Evolutionary conservation across 148 eudicot species (phyloP), one percentile per base, ranked within the genome.

Genomic region (Vaccinium macrocarpon): DNA sequence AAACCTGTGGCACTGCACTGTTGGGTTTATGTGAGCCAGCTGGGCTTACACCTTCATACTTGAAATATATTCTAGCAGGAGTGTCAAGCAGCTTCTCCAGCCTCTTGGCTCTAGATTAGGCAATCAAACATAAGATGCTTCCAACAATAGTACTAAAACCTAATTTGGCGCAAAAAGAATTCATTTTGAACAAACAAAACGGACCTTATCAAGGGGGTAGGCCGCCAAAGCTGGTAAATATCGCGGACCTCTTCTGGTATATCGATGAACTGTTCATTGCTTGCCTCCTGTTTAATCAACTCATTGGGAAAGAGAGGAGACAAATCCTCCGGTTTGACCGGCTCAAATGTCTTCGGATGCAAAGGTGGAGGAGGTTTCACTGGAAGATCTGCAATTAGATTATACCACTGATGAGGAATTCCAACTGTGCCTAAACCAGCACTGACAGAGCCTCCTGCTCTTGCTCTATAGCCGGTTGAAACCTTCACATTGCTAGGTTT

Each of bases 11-110:
- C 48, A 96, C 96, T 0, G 99, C 93, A 70, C 92, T 94, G 90
- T 96, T 96, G 6, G 99, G 94, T 80, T 96, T 96, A 76, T 96
- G 99, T 6, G 99, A 96, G 50, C 99, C 99, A 83, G 99, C 98
- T 25, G 99, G 99, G 90, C 99, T 96, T 13, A 50, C 97, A 72
- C 99, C 99, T 91, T 96, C 99, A 75, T 96, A 94, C 89, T 96
- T 96, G 91, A 91, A 96, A 79, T 96, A 96, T 23, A 96, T 96
- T 83, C 93, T 89, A 0, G 99, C 99, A 8, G 99, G 99, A 49
- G 99, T 96, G 53, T 89, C 93, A 25, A 96, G 94, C 87, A 96
- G 89, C 89, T 94, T 96, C 92, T 96, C 99, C 92, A 96, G 84
- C 87, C 99, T 91, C 92, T 91, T 96, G 32, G 99, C 98, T 88